Evolutionary conservation across 2,329 filamentous ascomycete species (phyloP), one percentile per base, ranked within the genome.

Genomic region (Corniculantispora saksenae): DNA sequence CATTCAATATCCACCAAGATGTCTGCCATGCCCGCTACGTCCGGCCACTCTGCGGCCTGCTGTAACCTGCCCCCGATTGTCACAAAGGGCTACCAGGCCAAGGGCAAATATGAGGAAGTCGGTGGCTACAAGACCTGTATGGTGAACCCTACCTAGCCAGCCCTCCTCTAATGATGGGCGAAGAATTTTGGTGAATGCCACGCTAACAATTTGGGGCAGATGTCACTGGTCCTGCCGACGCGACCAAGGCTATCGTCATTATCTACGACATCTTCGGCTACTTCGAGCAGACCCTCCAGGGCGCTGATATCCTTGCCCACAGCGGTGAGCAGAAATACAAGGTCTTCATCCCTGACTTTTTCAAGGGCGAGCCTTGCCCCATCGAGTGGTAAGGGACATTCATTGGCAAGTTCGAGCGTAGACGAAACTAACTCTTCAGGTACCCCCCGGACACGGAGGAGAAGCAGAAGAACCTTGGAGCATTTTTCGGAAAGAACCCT

Each of bases 331-430:
- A 79, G 78, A 87, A 91, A 73, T 95, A 96, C 82, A 89, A 88
- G 70, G 91, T 97, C 70, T 93, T 94, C 79, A 94, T 97, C 68
- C 94, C 94, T 32, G 94, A 97, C 80, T 94, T 92, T 84, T 97
- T 97, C 81, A 85, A 91, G 66, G 93, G 92, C 75, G 83, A 86
- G 69, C 90, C 92, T 2, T 79, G 79, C 72, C 78, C 81, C 58
- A 83, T 88, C 75, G 81, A 80, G 72, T 78, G 84, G 85, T 77
- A 69, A 70, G 72, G 70, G 7, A 27, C 7, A 12, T 9, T 3
- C 7, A 38, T 3, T 50, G 2, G 40, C 4, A 15, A 13, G 7
- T 17, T 19, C 2, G 35, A 45, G 27, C 9, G 1, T 40, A 6
- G 10, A 10, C 21, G 9, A 50, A 51, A 15, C 63, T 65, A n/a